Base-by-base conservation (phyloP, 768 basidiomycete species). In the Psilocybe sp. region DNA sequence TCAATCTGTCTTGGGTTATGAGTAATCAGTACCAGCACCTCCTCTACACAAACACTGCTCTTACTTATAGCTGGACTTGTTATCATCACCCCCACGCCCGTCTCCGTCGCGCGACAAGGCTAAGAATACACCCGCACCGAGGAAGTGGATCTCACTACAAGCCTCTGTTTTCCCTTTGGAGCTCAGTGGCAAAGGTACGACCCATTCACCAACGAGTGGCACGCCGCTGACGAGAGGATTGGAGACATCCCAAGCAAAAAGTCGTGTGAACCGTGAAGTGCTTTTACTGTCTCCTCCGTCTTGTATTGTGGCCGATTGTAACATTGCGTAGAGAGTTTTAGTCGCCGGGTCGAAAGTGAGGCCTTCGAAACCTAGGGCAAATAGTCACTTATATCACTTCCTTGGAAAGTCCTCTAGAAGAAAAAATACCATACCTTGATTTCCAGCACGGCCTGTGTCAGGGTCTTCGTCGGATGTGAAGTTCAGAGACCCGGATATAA, bases 261-360 rank as follows among this genome's bases (percentile, higher is more conserved):
- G 67, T 11, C 84, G 75, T 4, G 82, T 81, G 64, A 71, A 80
- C 9, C 78, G 68, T 0, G 75, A 74, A 8, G 76, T 80, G 5
- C 56, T 62, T 56, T 77, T 74, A 49, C 74, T 66, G 37, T 60
- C 58, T 0, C 79, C 81, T n/a, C 83, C 81, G 55, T 86, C 85
- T 55, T 88, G 85, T 10, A 82, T 74, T 1, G 79, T 73, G 1
- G 82, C 84, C 9, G 78, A 74, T 55, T 88, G 85, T 2, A 87
- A 70, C 57, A 86, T 74, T 0, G 77, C 83, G 60, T 82, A 87
- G 1, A 87, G 71, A 4, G 71, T 78, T 5, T 68, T 65, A 1
- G 78, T 79, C 3, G 68, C 57, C 0, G 75, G 59, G 48, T 79
- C 77, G 5, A 77, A 40, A 0, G 84, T 82, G 9, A 88, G 66